A percentile compares a stretch with the other conserved stretches of the same genome.
Conservation (phyloP, 345 rosid genomes). For the Gossypium sturtianum region DNA sequence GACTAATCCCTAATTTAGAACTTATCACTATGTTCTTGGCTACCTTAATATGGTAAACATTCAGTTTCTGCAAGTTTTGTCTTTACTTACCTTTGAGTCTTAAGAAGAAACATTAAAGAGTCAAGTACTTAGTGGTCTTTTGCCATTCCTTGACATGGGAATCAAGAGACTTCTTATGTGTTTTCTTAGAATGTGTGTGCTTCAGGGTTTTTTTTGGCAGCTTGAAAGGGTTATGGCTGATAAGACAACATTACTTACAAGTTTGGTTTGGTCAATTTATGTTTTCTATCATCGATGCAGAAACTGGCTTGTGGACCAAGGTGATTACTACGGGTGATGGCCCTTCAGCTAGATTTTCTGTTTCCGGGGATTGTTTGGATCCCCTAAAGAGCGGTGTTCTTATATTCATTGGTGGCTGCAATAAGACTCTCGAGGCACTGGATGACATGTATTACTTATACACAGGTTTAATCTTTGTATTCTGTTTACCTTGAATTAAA, state of each 20-base stretch:
- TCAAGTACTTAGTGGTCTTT: background rate
- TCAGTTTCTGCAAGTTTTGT: background rate
- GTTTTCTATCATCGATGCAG: constrained; percentile 32
- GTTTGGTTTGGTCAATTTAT: constrained; percentile 2
- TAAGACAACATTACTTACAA: background rate
- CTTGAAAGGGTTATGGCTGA: background rate
- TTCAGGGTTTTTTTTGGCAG: background rate
- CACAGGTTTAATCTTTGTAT: constrained; percentile 54
- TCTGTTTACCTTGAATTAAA: constrained; percentile 2
- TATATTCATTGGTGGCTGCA: constrained; percentile 86
- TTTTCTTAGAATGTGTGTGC: background rate
- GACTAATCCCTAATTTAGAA: background rate
- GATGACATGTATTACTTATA: constrained; percentile 84
- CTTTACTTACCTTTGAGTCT: background rate
- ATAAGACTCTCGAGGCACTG: constrained; percentile 88
- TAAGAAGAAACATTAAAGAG: background rate
- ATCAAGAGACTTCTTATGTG: background rate
- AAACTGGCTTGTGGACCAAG: constrained; percentile 75
- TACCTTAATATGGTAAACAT: background rate
- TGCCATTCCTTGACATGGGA: background rate
- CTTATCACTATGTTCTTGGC: background rate
- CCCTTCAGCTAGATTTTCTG: constrained; percentile 94
- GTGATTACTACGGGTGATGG: constrained; percentile 64
- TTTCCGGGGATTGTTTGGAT: constrained; percentile 86
- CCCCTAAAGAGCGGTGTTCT: constrained; percentile 72